phyloP scores from a whole-genome alignment of 164 flowering plant genomes.

The Tetrastigma voinierianum region DNA sequence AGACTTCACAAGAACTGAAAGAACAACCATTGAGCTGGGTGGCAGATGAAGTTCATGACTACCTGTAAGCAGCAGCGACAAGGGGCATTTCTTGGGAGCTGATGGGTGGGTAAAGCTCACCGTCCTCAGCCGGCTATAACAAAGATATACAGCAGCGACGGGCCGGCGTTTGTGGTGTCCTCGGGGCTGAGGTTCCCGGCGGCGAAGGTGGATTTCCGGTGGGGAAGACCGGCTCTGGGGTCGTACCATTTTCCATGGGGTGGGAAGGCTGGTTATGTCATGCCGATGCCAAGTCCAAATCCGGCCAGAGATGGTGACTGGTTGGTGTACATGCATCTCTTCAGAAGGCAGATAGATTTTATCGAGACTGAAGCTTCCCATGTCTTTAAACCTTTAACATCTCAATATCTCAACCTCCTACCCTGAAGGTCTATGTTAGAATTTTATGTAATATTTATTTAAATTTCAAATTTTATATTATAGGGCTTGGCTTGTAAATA shows the following conservation, averaged over 20 bases:
- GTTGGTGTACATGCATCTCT: slow-evolving; percentile 56
- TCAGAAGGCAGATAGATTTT: slow-evolving; percentile 29
- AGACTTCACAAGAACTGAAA: slow-evolving; percentile 22
- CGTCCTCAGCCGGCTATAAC: slow-evolving; percentile 40
- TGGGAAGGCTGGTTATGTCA: slow-evolving; percentile 50
- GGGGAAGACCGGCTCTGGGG: slow-evolving; percentile 52
- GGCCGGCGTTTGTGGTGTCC: slow-evolving; percentile 55
- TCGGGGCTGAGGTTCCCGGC: slow-evolving; percentile 57
- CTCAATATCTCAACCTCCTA: slow-evolving; percentile 14
- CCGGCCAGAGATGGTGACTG: slow-evolving; percentile 47
- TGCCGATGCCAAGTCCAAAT: slow-evolving; percentile 64
- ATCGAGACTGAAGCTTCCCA: slow-evolving; percentile 34
- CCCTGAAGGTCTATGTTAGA: too few relatives aligned
- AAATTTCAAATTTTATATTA: too few relatives aligned
- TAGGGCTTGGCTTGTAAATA: too few relatives aligned
- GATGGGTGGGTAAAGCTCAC: slow-evolving; percentile 60
- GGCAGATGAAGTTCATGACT: slow-evolving; percentile 36
- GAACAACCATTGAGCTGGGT: slow-evolving; percentile 34
- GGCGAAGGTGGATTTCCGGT: slow-evolving; percentile 51
- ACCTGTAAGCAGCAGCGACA: slow-evolving; percentile 22
- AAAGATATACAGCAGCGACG: slow-evolving; percentile 38
- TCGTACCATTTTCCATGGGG: slow-evolving; percentile 65
- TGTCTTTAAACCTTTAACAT: slow-evolving; percentile 37
- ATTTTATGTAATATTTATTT: too few relatives aligned
- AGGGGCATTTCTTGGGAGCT: slow-evolving; percentile 55